Conservation (phyloP, 2,329 filamentous ascomycete genomes). For the Microdochium bolleyi region DNA sequence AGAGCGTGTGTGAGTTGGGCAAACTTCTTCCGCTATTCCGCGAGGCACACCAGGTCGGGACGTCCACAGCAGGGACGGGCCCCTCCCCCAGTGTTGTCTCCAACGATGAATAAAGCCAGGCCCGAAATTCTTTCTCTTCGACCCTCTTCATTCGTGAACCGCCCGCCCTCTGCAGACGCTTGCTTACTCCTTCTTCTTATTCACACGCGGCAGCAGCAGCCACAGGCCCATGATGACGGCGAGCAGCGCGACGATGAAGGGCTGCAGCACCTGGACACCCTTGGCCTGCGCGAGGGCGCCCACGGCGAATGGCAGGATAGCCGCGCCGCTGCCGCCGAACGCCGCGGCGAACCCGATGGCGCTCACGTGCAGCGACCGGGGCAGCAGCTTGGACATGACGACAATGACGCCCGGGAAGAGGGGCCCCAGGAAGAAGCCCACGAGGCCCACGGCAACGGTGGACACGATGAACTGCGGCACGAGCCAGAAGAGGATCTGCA, state of each 20-base stretch:
- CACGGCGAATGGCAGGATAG: slow-evolving; percentile 57
- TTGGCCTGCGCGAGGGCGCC: slow-evolving; percentile 54
- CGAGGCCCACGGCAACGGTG: slow-evolving; percentile 60
- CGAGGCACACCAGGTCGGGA: too few species aligned
- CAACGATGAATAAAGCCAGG: too few species aligned
- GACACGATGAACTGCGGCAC: slow-evolving; percentile 71
- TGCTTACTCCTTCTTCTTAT: slow-evolving; percentile 30
- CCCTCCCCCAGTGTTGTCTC: not conserved
- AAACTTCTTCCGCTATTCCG: too few species aligned
- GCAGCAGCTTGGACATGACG: slow-evolving; percentile 60
- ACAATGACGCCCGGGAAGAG: slow-evolving; percentile 68
- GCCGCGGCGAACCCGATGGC: slow-evolving; percentile 72
- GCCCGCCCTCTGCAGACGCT: not conserved
- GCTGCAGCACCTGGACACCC: slow-evolving; percentile 49
- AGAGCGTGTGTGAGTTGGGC: too few species aligned
- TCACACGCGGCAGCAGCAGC: slow-evolving; percentile 33
- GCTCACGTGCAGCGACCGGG: slow-evolving; percentile 65
- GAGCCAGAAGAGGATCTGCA: slow-evolving; percentile 60
- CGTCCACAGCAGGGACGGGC: too few species aligned
- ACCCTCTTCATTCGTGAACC: too few species aligned
- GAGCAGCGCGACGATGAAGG: slow-evolving; percentile 44
- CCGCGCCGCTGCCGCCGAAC: slow-evolving; percentile 66
- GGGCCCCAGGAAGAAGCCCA: slow-evolving; percentile 75
- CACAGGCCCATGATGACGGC: slow-evolving; percentile 34
- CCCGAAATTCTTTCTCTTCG: too few species aligned